Evolutionary conservation across 345 rosid species (phyloP).

Genomic region (Brassica incana): DNA sequence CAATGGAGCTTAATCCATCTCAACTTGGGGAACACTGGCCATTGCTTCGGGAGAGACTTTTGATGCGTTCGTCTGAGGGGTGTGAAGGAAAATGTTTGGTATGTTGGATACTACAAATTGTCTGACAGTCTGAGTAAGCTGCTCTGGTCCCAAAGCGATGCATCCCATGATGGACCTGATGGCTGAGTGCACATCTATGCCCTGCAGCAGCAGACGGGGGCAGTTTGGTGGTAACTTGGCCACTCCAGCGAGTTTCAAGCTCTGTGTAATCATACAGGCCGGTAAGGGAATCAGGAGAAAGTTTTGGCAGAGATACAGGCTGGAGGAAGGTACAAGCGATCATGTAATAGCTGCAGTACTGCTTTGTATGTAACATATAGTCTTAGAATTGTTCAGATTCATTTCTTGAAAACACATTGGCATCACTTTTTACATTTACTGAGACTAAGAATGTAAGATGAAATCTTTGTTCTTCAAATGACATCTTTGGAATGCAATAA

Average conservation of each 20-base stretch:
- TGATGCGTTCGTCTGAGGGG: conserved; percentile 52
- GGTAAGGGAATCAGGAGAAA: conserved; percentile 50
- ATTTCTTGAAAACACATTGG: conserved; percentile 71
- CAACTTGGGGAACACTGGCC: conserved; percentile 98
- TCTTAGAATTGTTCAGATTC: conserved; percentile 67
- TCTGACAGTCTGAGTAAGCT: conserved; percentile 37
- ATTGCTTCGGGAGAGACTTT: conserved; percentile 72
- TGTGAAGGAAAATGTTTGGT: conserved; percentile 29
- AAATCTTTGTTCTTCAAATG: conserved; percentile 13
- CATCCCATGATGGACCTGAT: conserved; percentile 40
- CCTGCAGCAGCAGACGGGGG: conserved; percentile 46
- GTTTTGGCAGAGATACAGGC: conserved; percentile 61
- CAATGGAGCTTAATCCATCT: conserved; percentile 91
- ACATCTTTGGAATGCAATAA: neutral
- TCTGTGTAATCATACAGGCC: conserved; percentile 50
- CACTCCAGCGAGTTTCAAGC: conserved; percentile 41
- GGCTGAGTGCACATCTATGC: conserved; percentile 36
- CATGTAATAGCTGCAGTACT: conserved; percentile 62
- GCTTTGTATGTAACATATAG: conserved; percentile 81
- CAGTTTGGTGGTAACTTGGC: conserved; percentile 43
- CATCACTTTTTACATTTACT: conserved; percentile 39
- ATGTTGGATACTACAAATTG: conserved; percentile 19
- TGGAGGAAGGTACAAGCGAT: conserved; percentile 63
- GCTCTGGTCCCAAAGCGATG: conserved; percentile 32
- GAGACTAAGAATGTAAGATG: conserved; percentile 1